These are phyloP conservation scores for Carex kokanica DNA, from an alignment of 176 grass and related monocot genomes.

Conservation along the genomic window DNA sequence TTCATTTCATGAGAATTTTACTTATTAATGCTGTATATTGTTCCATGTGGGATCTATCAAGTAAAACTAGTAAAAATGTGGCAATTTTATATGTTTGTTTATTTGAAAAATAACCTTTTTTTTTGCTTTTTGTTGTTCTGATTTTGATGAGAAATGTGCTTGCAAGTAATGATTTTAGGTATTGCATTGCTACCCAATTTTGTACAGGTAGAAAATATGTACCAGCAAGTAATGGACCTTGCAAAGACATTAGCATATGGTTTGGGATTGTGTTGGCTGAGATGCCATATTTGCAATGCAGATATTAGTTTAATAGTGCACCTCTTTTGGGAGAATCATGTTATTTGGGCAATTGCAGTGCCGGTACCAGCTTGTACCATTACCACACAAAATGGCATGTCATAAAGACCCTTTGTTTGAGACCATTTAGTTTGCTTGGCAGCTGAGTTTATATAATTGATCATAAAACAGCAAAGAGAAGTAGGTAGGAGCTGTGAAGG, in stretches of 20 bases:
- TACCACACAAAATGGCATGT: neutral
- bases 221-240: neutral
- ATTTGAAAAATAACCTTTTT: neutral
- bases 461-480: neutral
- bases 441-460: neutral
- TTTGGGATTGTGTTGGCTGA: neutral
- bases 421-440: neutral
- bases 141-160: neutral
- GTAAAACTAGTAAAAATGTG: neutral
- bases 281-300: neutral
- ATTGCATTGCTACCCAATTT: neutral
- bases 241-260: neutral
- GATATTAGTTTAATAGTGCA: neutral
- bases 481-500: neutral
- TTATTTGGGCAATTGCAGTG: neutral
- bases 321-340: neutral
- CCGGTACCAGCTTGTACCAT: neutral
- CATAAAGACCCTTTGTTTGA: neutral
- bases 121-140: neutral
- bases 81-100: neutral
- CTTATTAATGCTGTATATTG: neutral
- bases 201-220: neutral
- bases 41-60: neutral
- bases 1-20: neutral
- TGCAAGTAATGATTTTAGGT: neutral